Evolutionary conservation across 257 asterid genomes (phyloP).

Genomic region (Rubia yunnanensis): DNA sequence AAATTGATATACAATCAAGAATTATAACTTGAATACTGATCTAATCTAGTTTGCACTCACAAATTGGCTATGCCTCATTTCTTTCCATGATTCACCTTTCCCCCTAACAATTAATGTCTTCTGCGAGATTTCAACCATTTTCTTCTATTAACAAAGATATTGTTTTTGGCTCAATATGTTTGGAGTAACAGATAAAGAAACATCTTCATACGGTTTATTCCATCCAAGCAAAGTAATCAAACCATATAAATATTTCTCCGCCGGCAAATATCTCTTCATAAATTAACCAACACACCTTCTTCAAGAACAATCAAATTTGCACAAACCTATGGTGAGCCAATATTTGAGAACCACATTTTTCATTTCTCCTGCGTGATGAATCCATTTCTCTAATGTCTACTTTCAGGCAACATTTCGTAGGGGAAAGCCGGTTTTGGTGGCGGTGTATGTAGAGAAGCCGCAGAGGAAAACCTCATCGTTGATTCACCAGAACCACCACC

Average conservation of each 20-base stretch:
- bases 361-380: not conserved
- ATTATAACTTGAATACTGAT: no score
- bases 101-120: not conserved
- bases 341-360: not conserved
- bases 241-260: not conserved
- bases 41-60: no score
- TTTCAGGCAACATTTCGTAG: not conserved
- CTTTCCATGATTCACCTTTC: not conserved
- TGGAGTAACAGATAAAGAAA: not conserved
- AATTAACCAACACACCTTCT: not conserved
- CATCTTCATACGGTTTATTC: not conserved
- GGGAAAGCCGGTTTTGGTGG: not conserved
- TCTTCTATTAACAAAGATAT: not conserved
- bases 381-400: not conserved
- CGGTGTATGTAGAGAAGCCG: not conserved
- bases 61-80: no score
- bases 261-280: not conserved
- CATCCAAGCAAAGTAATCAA: not conserved
- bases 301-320: not conserved
- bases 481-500: conserved; percentile 5
- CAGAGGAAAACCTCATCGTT: not conserved
- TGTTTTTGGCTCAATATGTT: not conserved
- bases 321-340: not conserved
- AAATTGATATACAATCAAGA: no score
- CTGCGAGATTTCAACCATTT: not conserved